Base-by-base conservation (phyloP, 768 basidiomycete genomes). In the Amanita pseudoporphyria region DNA sequence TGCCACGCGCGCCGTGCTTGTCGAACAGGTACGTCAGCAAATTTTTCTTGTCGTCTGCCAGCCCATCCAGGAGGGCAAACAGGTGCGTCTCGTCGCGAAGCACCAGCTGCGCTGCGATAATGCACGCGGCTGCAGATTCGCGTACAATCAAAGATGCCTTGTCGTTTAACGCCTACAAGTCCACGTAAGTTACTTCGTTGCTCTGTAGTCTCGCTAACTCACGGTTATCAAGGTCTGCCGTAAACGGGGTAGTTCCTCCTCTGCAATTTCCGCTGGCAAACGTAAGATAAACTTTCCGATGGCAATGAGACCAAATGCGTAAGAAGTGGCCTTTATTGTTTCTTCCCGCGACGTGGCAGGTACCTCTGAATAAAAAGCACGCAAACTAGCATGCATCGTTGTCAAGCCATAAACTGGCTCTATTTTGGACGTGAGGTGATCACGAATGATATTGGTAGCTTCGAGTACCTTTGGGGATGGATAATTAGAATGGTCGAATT, bases 41-140 rank as follows among this genome's bases (percentile, higher is more conserved):
- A 60, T 93, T 91, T 72, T 90, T 91, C 73, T 92, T 89, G 58
- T 88, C 87, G 53, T 89, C 84, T n/a, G 87, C 80, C 36, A 93
- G 71, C 5, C 84, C 86, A 51, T 88, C 86, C 39, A 93, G 68
- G 14, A 93, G 76, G 32, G 78, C 70, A 57, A 93, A 93, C 1
- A 93, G 70, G 55, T 89, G 87, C 0, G 81, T 80, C 60, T 92
- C 90, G 59, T 93, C 89, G 21, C 80, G 77, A 35, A 93, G 68
- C 49, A 91, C 81, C 28, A 90, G 70, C 57, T 92, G 90, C 0
- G 87, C 85, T 12, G 90, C 84, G 53, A 89, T 87, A 58, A 90
- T 88, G 12, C 79, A 73, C 1, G 83, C 82, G 2, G 89, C 87
- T 2, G 87, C 87, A 0, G 87, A 82, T 64, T 92, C 87, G 6